A percentile compares a stretch with the other conserved stretches of the same genome.
Conservation (phyloP, 1,139 yeast genomes). For the Geotrichum klebahnii region DNA sequence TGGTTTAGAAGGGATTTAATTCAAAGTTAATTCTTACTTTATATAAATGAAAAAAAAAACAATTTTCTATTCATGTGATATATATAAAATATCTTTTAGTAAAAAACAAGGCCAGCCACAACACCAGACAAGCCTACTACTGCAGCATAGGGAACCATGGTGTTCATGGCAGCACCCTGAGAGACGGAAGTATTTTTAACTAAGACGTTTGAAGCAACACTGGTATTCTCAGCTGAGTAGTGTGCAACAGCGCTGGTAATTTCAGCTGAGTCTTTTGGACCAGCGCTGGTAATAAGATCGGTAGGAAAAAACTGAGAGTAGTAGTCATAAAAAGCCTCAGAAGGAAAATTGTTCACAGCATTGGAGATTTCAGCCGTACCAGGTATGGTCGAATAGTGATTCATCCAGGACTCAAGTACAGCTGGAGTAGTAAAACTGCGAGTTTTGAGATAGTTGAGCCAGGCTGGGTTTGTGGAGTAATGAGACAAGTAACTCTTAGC, state of each 20-base stretch:
- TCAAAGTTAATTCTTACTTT: too few species aligned
- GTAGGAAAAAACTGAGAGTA: neutral
- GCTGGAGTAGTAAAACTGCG: conserved; percentile 5
- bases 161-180: conserved; percentile 2
- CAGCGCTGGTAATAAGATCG: too few species aligned
- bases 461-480: conserved; percentile 2
- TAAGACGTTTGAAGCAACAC: too few species aligned
- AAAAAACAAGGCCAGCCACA: conserved; percentile 1
- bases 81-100: too few species aligned
- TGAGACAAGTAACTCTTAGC: too few species aligned
- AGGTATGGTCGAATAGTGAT: neutral
- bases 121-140: conserved; percentile 1
- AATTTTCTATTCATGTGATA: too few species aligned
- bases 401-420: conserved; percentile 1
- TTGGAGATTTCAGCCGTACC: neutral
- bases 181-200: neutral
- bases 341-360: neutral
- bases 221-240: too few species aligned
- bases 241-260: neutral
- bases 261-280: too few species aligned
- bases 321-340: neutral
- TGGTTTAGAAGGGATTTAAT: too few species aligned
- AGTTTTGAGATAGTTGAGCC: neutral
- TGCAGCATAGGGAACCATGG: neutral
- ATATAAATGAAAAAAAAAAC: too few species aligned